These are phyloP conservation scores for Oryza meridionalis DNA, from an alignment of 176 grass and related monocot species.

Conservation along the genomic window DNA sequence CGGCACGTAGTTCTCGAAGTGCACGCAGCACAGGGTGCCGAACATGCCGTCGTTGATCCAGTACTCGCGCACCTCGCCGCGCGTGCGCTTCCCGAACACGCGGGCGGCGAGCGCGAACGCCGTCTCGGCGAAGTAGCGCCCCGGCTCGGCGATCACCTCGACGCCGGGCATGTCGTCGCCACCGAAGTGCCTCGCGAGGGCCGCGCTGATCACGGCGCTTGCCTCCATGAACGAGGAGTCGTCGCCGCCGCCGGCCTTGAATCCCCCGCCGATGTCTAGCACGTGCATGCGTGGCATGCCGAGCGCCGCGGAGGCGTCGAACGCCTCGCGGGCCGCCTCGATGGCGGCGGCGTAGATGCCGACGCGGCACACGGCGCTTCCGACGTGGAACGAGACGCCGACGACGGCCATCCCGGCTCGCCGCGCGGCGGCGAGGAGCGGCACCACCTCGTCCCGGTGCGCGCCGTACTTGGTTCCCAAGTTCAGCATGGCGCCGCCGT, in stretches of 20 bases:
- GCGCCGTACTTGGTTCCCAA: conserved; percentile 46
- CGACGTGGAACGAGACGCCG: conserved; percentile 56
- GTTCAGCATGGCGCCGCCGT: neutral
- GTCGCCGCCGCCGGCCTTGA: conserved; percentile 2
- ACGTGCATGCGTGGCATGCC: conserved; percentile 46
- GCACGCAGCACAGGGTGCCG: conserved; percentile 44
- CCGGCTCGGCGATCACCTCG: conserved; percentile 44
- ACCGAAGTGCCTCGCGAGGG: conserved; percentile 25
- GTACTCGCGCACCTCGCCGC: conserved; percentile 44
- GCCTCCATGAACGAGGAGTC: conserved; percentile 17
- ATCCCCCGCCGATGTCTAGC: conserved; percentile 47
- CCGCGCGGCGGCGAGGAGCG: conserved; percentile 40
- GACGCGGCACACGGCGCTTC: conserved; percentile 14
- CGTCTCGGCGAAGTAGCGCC: conserved; percentile 42
- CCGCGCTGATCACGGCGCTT: neutral
- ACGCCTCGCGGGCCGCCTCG: conserved; percentile 24
- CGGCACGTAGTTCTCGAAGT: conserved; percentile 40
- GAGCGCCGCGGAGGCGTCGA: conserved; percentile 14
- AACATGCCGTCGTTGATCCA: conserved; percentile 57
- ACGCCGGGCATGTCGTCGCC: conserved; percentile 6
- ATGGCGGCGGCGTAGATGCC: conserved; percentile 31
- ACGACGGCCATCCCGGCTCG: neutral
- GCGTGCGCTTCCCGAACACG: conserved; percentile 45
- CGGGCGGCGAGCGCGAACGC: conserved; percentile 38
- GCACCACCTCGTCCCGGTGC: conserved; percentile 29